Percentiles rank a stretch among this genome's conserved stretches.
Evolutionary conservation across 805 yeast genomes (phyloP).

Genomic region (Zygotorulaspora chibaensis): DNA sequence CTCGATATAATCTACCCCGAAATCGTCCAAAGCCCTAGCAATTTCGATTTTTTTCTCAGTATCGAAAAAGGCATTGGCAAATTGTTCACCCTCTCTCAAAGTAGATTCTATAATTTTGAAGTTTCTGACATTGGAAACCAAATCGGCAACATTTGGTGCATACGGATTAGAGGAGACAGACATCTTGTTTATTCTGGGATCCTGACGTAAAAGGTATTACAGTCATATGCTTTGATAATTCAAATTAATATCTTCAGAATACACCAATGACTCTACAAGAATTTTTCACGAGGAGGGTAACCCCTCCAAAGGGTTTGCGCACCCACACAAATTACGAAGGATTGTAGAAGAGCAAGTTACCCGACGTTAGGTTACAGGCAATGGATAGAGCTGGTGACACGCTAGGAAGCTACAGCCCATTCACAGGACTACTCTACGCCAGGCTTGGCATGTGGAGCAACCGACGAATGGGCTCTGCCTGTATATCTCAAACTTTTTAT

Average conservation of each 20-base stretch:
- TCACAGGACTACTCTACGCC: no score
- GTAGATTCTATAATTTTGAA: constrained; percentile 95
- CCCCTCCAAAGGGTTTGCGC: no score
- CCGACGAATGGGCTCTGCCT: no score
- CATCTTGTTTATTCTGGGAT: constrained; percentile 2
- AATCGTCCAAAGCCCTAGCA: constrained; percentile 94
- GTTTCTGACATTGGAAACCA: constrained; percentile 77
- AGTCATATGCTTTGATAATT: no score
- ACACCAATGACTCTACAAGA: background rate
- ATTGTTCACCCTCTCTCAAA: constrained; percentile 96
- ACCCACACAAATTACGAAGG: no score
- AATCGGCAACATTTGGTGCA: constrained; percentile 94
- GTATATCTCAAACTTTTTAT: no score
- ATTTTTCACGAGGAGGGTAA: no score
- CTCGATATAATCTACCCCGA: constrained; percentile 97
- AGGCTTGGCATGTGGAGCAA: no score
- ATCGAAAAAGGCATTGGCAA: constrained; percentile 92
- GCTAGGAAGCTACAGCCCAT: no score
- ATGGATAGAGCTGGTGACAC: no score
- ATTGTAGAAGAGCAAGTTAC: no score
- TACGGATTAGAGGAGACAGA: constrained; percentile 59
- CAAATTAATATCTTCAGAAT: background rate
- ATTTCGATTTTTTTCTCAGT: constrained; percentile 95
- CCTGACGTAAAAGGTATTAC: background rate
- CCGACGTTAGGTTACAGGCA: no score